These are phyloP conservation scores for Aleurites moluccanus DNA, from an alignment of 441 rosid genomes.

Conservation along the genomic window DNA sequence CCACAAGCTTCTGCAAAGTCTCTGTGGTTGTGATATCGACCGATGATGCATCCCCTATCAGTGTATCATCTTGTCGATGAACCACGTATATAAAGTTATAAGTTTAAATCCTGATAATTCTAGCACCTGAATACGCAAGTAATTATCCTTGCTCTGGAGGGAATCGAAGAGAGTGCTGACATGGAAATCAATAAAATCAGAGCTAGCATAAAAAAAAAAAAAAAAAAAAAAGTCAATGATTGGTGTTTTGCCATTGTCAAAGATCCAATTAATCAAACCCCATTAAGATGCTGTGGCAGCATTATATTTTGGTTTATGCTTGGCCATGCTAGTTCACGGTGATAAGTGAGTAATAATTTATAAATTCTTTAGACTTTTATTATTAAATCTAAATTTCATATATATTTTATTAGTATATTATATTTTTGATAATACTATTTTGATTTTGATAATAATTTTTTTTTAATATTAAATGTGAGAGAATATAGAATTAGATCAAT, in stretches of 20 bases:
- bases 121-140: conserved; percentile 32
- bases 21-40: conserved; percentile 23
- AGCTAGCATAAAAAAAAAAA: conserved; percentile 18
- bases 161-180: conserved; percentile 27
- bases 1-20: conserved; percentile 25
- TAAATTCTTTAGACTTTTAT: no score
- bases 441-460: no score
- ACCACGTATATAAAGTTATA: no score
- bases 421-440: no score
- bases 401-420: no score
- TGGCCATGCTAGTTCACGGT: conserved; percentile 32
- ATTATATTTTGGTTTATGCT: conserved; percentile 29
- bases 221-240: conserved; percentile 29
- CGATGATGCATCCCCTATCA: conserved; percentile 21
- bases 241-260: conserved; percentile 19
- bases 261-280: conserved; percentile 29
- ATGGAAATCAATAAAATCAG: conserved; percentile 29
- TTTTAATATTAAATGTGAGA: no score
- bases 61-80: conserved; percentile 24
- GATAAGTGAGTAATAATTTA: no score
- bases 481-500: no score
- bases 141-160: not conserved
- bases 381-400: no score
- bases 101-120: no score
- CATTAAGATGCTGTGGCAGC: conserved; percentile 29